phyloP scores from a whole-genome alignment of 2,329 filamentous ascomycete genomes.

The Drechslerella coelobrocha region DNA sequence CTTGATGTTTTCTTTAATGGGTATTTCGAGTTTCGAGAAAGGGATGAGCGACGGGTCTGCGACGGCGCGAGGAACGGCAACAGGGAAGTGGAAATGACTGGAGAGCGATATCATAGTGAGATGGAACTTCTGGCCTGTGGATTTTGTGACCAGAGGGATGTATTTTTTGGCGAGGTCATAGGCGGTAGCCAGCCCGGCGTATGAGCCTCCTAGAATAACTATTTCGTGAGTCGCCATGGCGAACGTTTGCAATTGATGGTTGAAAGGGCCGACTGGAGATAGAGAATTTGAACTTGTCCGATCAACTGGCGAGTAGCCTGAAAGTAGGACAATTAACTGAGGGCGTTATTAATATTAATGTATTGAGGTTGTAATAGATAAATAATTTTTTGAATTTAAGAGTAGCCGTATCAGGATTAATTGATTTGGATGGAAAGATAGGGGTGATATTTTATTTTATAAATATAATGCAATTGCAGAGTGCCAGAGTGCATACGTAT shows the following conservation, averaged over 20 bases:
- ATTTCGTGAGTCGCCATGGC: constrained; percentile 39
- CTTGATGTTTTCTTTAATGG: constrained; percentile 27
- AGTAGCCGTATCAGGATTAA: too few species aligned
- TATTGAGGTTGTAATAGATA: too few species aligned
- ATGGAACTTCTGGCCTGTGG: constrained; percentile 34
- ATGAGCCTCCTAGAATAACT: constrained; percentile 38
- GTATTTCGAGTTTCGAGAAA: constrained; percentile 20
- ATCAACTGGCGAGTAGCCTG: too few species aligned
- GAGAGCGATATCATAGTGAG: constrained; percentile 46
- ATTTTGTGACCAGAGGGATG: constrained; percentile 26
- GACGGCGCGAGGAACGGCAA: constrained; percentile 35
- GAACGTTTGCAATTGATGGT: neutral
- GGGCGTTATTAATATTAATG: too few species aligned
- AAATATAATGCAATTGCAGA: too few species aligned
- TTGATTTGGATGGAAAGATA: too few species aligned
- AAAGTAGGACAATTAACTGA: neutral
- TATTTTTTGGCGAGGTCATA: constrained; percentile 42
- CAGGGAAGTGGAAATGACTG: constrained; percentile 39
- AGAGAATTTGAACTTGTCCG: too few species aligned
- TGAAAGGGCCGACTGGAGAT: neutral
- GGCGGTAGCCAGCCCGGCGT: constrained; percentile 20
- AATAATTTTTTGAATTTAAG: too few species aligned
- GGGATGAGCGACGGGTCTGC: constrained; percentile 33
- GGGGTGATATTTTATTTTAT: too few species aligned
- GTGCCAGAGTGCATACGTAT: too few species aligned